Base-by-base conservation (phyloP, 2,329 filamentous ascomycete genomes). In the Diaporthe vexans region DNA sequence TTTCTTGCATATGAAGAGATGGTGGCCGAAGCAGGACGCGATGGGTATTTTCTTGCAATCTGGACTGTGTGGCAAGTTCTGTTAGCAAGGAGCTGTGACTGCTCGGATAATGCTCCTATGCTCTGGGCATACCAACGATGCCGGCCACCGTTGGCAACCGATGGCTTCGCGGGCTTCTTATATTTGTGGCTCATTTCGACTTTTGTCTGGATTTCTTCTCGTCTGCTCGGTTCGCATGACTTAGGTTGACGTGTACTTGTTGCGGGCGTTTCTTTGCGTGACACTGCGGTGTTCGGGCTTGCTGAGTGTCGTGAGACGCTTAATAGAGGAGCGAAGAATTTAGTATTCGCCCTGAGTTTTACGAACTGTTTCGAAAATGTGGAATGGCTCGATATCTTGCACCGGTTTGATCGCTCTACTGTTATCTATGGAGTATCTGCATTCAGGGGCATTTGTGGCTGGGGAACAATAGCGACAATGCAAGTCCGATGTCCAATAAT, bases 1-100 rank as follows among this genome's bases (percentile, higher is more conserved):
- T 15, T 26, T 37, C 13, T 40, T 54, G 63, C 63, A 68, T 3
- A 54, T 19, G 48, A 68, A 68, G 7, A 68, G 63, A 21, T 54
- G 63, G 3, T 21, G 21, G 33, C 63, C 63, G 15, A 68, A 68
- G 17, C 63, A 68, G 48, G 63, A 68, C 0, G 48, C 48, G 0
- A 26, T 26, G 0, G 63, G 63, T 2, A 19, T 8, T 4, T 29
- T 54, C 8, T 7, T 19, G 48, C 63, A 68, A 2, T 68, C 48
- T 1, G 63, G 63, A 11, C 63, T 68, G 33, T 15, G 3, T 54
- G n/a, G 11, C 24, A 3, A 24, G 1, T 3, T 13, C 5, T 7
- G 46, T 68, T 8, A 54, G n/a, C 29, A 26, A 1, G 19, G 15
- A 43, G 19, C 1, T 37, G 29, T 40, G 4, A 15, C 13, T 8